Conservation (phyloP, 352 stramenopile genomes). For the Phytophthora hibernalis region DNA sequence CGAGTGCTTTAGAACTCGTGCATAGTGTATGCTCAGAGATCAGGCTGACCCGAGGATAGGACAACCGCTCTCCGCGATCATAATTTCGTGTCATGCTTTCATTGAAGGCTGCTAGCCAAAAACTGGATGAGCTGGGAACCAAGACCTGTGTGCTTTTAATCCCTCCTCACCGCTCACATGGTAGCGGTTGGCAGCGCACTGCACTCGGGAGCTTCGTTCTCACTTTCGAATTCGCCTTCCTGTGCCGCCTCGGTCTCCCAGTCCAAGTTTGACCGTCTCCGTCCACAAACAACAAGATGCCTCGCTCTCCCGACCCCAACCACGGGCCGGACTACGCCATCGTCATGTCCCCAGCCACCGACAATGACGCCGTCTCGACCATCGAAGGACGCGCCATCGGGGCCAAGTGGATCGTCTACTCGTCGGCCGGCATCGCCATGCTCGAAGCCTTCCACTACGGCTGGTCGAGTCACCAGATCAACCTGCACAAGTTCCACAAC, state of each 20-base stretch:
- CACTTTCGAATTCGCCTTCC: slow-evolving; percentile 33
- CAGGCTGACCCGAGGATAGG: background rate
- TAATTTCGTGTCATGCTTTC: background rate
- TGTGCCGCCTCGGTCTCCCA: slow-evolving; percentile 15
- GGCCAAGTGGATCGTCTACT: slow-evolving; percentile 45
- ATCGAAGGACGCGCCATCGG: background rate
- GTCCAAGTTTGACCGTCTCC: slow-evolving; percentile 11
- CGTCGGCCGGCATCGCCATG: slow-evolving; percentile 39
- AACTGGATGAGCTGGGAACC: background rate
- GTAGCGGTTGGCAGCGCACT: background rate
- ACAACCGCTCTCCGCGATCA: background rate
- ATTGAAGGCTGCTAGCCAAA: background rate
- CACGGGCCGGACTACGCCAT: background rate
- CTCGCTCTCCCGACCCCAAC: slow-evolving; percentile 12
- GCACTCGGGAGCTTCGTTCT: background rate
- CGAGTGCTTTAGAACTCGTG: background rate
- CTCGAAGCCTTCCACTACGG: slow-evolving; percentile 59
- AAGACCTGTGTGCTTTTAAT: slow-evolving; percentile 6
- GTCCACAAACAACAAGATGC: slow-evolving; percentile 5
- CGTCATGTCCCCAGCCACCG: background rate
- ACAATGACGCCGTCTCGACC: background rate
- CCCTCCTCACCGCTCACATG: background rate
- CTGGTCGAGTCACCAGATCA: slow-evolving; percentile 61
- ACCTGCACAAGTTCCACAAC: slow-evolving; percentile 58
- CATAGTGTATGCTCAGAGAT: background rate